A percentile compares a stretch with the other conserved stretches of the same genome.
Evolutionary conservation across 1,139 yeast genomes (phyloP).

Genomic region (Yamadazyma triangularis): DNA sequence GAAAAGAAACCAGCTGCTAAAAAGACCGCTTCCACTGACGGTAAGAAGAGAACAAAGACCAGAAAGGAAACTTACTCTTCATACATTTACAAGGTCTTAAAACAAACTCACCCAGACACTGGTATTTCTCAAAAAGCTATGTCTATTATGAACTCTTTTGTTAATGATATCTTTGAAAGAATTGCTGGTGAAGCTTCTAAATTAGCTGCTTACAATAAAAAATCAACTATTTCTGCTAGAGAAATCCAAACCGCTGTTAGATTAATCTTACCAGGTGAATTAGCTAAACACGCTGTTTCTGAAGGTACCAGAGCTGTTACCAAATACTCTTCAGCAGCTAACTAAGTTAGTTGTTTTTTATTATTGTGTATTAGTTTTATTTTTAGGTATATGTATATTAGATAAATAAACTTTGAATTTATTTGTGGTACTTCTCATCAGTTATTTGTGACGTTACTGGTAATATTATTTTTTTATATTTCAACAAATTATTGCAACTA

Average conservation of each 20-base stretch:
- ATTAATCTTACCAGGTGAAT: constrained; percentile 98
- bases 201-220: constrained; percentile 99
- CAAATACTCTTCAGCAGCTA: constrained; percentile 88
- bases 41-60: constrained; percentile 93
- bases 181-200: constrained; percentile 98
- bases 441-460: neutral
- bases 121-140: constrained; percentile 99
- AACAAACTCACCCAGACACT: constrained; percentile 99
- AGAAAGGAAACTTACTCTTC: constrained; percentile 99
- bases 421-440: neutral
- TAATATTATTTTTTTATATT: too few species aligned
- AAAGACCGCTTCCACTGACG: constrained; percentile 83
- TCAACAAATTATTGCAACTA: too few species aligned
- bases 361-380: neutral
- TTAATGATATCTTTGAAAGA: constrained; percentile 93
- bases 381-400: neutral
- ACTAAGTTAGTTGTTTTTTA: constrained; percentile 3
- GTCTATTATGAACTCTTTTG: constrained; percentile 99
- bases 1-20: constrained; percentile 95
- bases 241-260: constrained; percentile 99
- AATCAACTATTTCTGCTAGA: constrained; percentile 98
- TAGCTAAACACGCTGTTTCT: constrained; percentile 98
- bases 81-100: constrained; percentile 96
- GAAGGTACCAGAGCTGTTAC: constrained; percentile 99
- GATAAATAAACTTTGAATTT: neutral